Conservation (phyloP, 768 basidiomycete species). For the Leccinum longicurvipes region DNA sequence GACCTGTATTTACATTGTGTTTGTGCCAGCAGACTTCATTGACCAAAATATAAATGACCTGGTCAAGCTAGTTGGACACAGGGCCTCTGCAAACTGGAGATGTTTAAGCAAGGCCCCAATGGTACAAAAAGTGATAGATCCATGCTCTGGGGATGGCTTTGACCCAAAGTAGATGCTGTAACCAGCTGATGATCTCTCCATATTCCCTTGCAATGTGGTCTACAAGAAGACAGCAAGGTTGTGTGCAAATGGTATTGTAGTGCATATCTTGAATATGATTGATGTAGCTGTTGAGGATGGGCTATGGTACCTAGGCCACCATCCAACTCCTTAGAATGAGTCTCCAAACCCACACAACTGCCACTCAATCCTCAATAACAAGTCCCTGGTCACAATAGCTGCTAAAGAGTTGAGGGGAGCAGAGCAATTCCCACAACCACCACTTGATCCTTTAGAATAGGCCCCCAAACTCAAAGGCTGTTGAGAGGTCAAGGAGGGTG, state of each 20-base stretch:
- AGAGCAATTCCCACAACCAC: no score
- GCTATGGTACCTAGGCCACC: slow-evolving; percentile 91
- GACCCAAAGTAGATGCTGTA: slow-evolving; percentile 91
- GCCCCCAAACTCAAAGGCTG: no score
- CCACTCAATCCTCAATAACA: no score
- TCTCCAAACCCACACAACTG: no score
- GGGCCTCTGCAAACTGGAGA: slow-evolving; percentile 62
- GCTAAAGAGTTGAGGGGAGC: no score
- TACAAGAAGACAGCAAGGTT: slow-evolving; percentile 88
- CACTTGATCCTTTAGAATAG: no score
- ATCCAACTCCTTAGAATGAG: no score
- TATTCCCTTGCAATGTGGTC: slow-evolving; percentile 88
- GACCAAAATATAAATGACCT: slow-evolving; percentile 85
- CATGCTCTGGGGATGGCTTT: slow-evolving; percentile 73
- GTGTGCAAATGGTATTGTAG: slow-evolving; percentile 91
- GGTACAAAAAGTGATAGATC: slow-evolving; percentile 89
- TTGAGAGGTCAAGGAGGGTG: no score
- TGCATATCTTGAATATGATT: slow-evolving; percentile 70
- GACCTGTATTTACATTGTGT: slow-evolving; percentile 89
- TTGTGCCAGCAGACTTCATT: slow-evolving; percentile 99
- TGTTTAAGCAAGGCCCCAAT: slow-evolving; percentile 87
- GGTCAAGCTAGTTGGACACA: slow-evolving; percentile 50
- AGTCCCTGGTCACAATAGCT: no score
- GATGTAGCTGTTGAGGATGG: slow-evolving; percentile 83
- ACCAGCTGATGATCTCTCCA: slow-evolving; percentile 70